phyloP scores from a whole-genome alignment of 179 eudicot species.

The Dionaea muscipula region DNA sequence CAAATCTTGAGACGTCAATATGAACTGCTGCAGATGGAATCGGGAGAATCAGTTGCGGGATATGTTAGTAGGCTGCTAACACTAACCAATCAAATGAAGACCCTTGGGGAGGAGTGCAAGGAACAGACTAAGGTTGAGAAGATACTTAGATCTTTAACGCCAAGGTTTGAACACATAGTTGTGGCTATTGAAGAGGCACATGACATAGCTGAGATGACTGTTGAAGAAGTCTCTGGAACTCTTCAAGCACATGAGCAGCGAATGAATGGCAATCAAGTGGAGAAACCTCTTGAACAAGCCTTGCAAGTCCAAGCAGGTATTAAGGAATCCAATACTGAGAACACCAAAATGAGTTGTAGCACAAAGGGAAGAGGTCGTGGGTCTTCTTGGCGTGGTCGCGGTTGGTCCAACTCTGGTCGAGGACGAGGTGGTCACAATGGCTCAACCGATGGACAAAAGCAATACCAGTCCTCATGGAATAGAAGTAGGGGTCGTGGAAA shows the following conservation, averaged over 20 bases:
- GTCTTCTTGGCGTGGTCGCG: too few relatives aligned
- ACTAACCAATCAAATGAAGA: neutral
- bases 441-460: too few relatives aligned
- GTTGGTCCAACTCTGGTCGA: too few relatives aligned
- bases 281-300: neutral
- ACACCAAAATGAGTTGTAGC: too few relatives aligned
- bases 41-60: neutral
- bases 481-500: neutral
- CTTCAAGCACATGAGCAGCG: constrained; percentile 7
- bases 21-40: neutral
- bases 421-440: too few relatives aligned
- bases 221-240: neutral
- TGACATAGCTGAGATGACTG: neutral
- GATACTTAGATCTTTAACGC: neutral
- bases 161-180: constrained; percentile 7
- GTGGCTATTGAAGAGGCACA: constrained; percentile 14
- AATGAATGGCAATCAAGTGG: neutral
- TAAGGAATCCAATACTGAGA: too few relatives aligned
- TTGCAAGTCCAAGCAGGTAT: neutral
- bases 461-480: too few relatives aligned
- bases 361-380: too few relatives aligned
- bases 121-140: neutral
- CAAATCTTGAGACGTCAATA: neutral
- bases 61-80: neutral
- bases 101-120: neutral